phyloP scores from a whole-genome alignment of 192 early-diverging fungal genomes.

The Entomortierella chlamydospora region DNA sequence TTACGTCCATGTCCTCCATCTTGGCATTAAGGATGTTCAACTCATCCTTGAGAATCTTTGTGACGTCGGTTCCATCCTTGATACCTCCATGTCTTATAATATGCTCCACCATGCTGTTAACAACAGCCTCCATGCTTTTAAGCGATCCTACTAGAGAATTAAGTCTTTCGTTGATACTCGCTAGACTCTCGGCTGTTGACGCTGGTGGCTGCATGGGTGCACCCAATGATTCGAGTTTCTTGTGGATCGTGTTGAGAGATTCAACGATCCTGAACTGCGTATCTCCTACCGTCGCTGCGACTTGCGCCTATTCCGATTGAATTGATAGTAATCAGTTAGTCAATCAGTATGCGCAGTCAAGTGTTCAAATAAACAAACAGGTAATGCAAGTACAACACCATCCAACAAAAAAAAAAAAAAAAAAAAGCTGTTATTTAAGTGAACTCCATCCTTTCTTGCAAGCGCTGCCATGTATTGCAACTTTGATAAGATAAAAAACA shows the following conservation, averaged over 20 bases:
- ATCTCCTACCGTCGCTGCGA: constrained; percentile 27
- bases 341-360: no score
- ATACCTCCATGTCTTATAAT: constrained; percentile 16
- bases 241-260: constrained; percentile 44
- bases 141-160: constrained; percentile 17
- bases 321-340: not conserved
- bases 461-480: no score
- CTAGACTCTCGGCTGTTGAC: constrained; percentile 25
- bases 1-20: constrained; percentile 54
- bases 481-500: not conserved
- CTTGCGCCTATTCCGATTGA: constrained; percentile 11
- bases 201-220: constrained; percentile 33
- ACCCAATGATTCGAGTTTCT: constrained; percentile 36
- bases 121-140: constrained; percentile 45
- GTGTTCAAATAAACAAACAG: no score
- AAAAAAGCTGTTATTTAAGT: no score
- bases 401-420: not conserved
- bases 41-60: constrained; percentile 44
- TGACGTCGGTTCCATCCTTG: constrained; percentile 1
- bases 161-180: constrained; percentile 28
- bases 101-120: constrained; percentile 28
- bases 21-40: constrained; percentile 29
- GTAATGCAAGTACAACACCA: not conserved
- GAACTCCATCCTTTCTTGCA: no score
- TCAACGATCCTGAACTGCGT: constrained; percentile 45